These are phyloP conservation scores for Talaromyces pinophilus DNA, from an alignment of 2,329 filamentous ascomycete genomes.

Conservation along the genomic window DNA sequence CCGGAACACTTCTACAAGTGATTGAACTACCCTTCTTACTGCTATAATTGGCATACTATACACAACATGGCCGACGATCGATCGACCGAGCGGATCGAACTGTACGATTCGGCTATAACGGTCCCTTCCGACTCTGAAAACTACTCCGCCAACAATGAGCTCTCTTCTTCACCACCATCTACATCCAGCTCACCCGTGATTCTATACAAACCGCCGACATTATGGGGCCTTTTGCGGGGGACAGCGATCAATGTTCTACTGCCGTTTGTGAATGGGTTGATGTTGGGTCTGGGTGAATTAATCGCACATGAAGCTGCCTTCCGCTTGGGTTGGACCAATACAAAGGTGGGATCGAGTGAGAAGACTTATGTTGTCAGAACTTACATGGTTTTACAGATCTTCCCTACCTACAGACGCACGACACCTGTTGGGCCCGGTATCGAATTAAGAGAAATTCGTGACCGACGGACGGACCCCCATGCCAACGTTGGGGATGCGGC, in stretches of 20 bases:
- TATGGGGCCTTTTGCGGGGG: constrained; percentile 82
- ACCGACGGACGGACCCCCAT: constrained; percentile 51
- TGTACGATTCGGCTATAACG: constrained; percentile 47
- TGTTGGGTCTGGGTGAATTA: constrained; percentile 95
- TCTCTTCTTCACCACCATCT: constrained; percentile 37
- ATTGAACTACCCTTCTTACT: background rate
- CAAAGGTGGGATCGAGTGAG: constrained; percentile 60
- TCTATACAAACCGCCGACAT: constrained; percentile 83
- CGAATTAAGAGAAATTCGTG: constrained; percentile 70
- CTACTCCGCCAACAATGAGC: constrained; percentile 47
- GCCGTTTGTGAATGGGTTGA: constrained; percentile 95
- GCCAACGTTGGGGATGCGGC: constrained; percentile 66
- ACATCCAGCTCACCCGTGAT: constrained; percentile 43
- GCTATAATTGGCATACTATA: background rate
- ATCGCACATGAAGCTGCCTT: constrained; percentile 96
- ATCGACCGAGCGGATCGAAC: constrained; percentile 37
- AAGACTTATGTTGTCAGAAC: no score
- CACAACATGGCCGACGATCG: constrained; percentile 38
- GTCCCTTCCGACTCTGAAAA: constrained; percentile 53
- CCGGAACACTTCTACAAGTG: background rate
- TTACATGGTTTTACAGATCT: constrained; percentile 49
- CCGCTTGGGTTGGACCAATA: constrained; percentile 86
- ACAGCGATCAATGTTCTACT: constrained; percentile 94
- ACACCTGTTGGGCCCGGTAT: constrained; percentile 78
- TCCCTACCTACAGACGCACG: constrained; percentile 61